A percentile compares a stretch with the other conserved stretches of the same genome.
Evolutionary conservation across 2,329 filamentous ascomycete species (phyloP).

Genomic region (Parasarocladium wereldwijsianum): DNA sequence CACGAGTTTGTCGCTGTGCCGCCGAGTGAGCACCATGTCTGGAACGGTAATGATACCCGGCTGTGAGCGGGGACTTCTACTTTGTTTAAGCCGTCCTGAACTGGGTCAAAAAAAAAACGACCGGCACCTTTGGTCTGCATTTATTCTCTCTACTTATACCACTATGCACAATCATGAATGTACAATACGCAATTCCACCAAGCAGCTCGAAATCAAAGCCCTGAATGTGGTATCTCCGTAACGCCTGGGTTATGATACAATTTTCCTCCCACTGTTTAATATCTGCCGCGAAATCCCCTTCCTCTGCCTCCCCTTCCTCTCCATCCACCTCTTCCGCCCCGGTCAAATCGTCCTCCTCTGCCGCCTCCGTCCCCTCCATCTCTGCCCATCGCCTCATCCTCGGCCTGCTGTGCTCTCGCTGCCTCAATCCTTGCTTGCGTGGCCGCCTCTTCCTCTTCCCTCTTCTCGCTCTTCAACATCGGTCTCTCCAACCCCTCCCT

Average conservation of each 20-base stretch:
- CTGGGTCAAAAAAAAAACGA: no score
- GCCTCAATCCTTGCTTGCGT: constrained; percentile 19
- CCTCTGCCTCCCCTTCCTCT: constrained; percentile 17
- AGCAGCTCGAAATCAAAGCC: no score
- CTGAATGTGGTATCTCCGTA: no score
- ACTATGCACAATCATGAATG: no score
- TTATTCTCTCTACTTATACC: no score
- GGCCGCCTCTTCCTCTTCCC: constrained; percentile 34
- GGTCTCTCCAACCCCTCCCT: constrained; percentile 63
- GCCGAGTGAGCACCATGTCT: constrained; percentile 24
- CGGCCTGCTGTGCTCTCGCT: constrained; percentile 20
- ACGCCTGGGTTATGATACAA: no score
- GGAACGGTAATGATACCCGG: no score
- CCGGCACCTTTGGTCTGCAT: constrained; percentile 28
- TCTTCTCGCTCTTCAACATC: constrained; percentile 50
- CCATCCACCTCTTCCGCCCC: constrained; percentile 21
- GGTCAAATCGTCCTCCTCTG: constrained; percentile 4
- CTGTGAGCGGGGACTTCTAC: no score
- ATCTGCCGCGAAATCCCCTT: constrained; percentile 18
- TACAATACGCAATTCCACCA: no score
- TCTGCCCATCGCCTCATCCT: constrained; percentile 19
- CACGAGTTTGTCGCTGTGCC: constrained; percentile 39
- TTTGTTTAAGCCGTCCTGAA: no score
- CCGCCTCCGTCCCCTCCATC: constrained; percentile 18
- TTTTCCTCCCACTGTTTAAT: no score